Evolutionary conservation across 2,329 filamentous ascomycete genomes (phyloP).

Genomic region (Pochonia chlamydosporia): DNA sequence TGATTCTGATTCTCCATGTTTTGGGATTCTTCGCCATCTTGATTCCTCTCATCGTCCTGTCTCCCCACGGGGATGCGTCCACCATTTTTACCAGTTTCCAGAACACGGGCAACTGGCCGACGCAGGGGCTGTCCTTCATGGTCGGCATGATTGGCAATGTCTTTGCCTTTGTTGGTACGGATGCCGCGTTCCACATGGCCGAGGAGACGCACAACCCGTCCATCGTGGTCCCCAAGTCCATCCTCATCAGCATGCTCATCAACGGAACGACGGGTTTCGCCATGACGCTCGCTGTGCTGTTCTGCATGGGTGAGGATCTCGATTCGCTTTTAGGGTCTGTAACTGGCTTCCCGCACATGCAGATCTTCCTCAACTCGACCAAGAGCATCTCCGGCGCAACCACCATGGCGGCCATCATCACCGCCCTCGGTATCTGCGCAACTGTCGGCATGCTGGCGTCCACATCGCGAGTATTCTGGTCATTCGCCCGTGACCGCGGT

Average conservation of each 20-base stretch:
- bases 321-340: constrained; percentile 21
- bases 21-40: constrained; percentile 27
- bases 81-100: constrained; percentile 38
- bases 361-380: constrained; percentile 48
- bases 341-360: constrained; percentile 53
- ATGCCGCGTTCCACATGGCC: constrained; percentile 23
- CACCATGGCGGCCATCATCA: constrained; percentile 43
- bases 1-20: constrained; percentile 44
- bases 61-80: constrained; percentile 22
- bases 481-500: constrained; percentile 35
- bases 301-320: background rate
- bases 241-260: constrained; percentile 41
- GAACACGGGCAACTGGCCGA: constrained; percentile 39
- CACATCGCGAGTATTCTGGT: constrained; percentile 51
- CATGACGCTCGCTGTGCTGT: constrained; percentile 15
- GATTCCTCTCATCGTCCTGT: constrained; percentile 23
- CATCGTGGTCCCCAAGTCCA: constrained; percentile 41
- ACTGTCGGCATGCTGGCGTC: constrained; percentile 50
- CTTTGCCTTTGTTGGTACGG: constrained; percentile 25
- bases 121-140: constrained; percentile 37
- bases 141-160: constrained; percentile 37
- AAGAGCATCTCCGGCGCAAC: constrained; percentile 40
- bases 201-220: constrained; percentile 44
- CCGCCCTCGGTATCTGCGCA: constrained; percentile 41
- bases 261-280: constrained; percentile 48